These are phyloP conservation scores for Wickerhamomyces sp. DNA, from an alignment of 1,139 yeast species.

Conservation along the genomic window DNA sequence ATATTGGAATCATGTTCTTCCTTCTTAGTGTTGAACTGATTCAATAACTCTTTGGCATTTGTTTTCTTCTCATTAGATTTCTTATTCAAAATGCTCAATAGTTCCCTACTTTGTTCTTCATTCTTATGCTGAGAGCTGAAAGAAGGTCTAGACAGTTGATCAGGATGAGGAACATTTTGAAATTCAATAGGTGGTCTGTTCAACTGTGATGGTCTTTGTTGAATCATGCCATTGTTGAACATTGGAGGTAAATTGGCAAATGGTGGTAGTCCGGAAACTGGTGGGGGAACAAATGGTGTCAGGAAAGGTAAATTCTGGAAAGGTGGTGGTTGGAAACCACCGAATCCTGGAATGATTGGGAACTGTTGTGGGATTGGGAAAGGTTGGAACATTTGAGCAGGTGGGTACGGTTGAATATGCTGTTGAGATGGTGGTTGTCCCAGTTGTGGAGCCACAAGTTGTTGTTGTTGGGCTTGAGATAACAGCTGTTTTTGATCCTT, in stretches of 20 bases:
- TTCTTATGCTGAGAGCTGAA: conserved; percentile 27
- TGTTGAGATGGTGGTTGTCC: conserved; percentile 1
- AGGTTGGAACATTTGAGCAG: conserved; percentile 5
- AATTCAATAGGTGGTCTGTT: background rate
- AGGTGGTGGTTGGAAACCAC: conserved; percentile 21
- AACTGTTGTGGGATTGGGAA: conserved; percentile 10
- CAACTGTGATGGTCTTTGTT: background rate
- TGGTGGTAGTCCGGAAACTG: conserved; percentile 22
- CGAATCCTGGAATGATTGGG: conserved; percentile 13
- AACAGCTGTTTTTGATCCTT: conserved; percentile 15
- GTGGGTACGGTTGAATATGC: background rate
- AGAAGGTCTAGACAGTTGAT: conserved; percentile 40
- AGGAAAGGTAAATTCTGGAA: conserved; percentile 28
- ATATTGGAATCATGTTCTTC: background rate
- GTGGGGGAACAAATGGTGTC: conserved; percentile 27
- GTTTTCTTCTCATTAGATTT: conserved; percentile 25
- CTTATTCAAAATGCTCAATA: conserved; percentile 45
- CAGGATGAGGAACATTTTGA: conserved; percentile 36
- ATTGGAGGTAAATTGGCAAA: conserved; percentile 15
- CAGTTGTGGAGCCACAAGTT: background rate
- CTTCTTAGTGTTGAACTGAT: conserved; percentile 30
- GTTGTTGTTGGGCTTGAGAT: conserved; percentile 9
- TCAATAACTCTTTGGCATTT: conserved; percentile 38
- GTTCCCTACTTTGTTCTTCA: conserved; percentile 44
- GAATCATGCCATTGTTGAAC: conserved; percentile 2